phyloP scores from a whole-genome alignment of 1,284 basidiomycete genomes.

The Moesziomyces globuligerus region DNA sequence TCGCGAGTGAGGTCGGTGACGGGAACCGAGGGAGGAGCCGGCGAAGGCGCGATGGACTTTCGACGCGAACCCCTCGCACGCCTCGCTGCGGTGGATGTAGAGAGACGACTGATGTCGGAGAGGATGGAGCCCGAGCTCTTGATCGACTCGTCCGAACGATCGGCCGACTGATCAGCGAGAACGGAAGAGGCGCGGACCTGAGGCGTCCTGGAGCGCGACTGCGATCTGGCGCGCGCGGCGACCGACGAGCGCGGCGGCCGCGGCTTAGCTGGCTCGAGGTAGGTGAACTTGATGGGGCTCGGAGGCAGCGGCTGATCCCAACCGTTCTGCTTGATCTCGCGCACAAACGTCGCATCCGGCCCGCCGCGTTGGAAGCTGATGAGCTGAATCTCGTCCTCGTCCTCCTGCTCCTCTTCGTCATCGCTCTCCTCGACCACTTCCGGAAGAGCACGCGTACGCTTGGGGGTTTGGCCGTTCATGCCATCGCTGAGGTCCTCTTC shows the following conservation, averaged over 20 bases:
- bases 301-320: constrained; percentile 37
- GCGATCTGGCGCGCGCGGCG: constrained; percentile 9
- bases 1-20: constrained; percentile 34
- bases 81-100: constrained; percentile 5
- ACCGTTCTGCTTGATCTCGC: constrained; percentile 43
- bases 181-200: constrained; percentile 20
- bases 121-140: constrained; percentile 24
- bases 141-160: constrained; percentile 32
- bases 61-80: constrained; percentile 3
- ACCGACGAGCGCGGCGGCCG: constrained; percentile 18
- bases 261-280: constrained; percentile 24
- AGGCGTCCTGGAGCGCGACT: constrained; percentile 38
- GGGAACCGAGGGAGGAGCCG: constrained; percentile 18
- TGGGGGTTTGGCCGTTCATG: constrained; percentile 4
- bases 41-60: constrained; percentile 10
- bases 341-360: constrained; percentile 43
- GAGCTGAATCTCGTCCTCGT: constrained; percentile 37
- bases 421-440: constrained; percentile 12
- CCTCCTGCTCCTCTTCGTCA: constrained; percentile 23
- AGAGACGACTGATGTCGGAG: constrained; percentile 10
- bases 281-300: constrained; percentile 44
- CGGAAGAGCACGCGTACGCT: constrained; percentile 4
- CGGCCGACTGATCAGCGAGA: constrained; percentile 7
- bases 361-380: constrained; percentile 37
- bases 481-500: constrained; percentile 15